phyloP scores from a whole-genome alignment of 2,329 filamentous ascomycete genomes.

The Alternaria gaisen region DNA sequence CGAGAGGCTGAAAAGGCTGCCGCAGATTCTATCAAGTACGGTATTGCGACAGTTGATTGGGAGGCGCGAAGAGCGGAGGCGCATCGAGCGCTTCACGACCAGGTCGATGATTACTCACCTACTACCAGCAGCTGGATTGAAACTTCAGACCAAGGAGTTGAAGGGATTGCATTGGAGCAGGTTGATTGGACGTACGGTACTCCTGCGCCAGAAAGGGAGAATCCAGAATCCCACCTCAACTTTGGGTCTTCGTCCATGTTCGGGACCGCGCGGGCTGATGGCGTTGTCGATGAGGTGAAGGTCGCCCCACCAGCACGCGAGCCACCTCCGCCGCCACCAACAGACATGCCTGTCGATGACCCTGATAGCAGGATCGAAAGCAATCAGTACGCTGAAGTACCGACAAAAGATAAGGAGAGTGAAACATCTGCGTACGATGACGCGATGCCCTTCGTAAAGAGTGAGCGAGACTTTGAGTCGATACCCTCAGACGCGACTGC shows the following conservation, averaged over 20 bases:
- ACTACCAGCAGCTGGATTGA: neutral
- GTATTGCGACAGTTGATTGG: conserved; percentile 5
- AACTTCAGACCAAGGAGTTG: neutral
- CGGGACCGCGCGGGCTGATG: neutral
- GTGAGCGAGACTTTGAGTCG: neutral
- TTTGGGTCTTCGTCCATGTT: neutral
- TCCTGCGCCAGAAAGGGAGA: neutral
- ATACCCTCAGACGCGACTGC: neutral
- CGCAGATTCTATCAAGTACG: neutral
- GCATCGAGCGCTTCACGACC: neutral
- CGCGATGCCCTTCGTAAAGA: neutral
- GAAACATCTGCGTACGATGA: no score
- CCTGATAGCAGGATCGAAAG: neutral
- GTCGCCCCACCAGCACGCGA: neutral
- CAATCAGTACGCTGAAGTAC: neutral
- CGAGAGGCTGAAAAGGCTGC: neutral
- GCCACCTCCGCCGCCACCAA: neutral
- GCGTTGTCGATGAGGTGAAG: neutral
- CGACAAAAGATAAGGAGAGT: neutral
- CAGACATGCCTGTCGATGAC: neutral
- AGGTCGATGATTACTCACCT: neutral
- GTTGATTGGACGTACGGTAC: neutral
- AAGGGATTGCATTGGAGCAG: fast-evolving
- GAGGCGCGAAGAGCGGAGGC: neutral
- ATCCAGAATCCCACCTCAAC: neutral